These are phyloP conservation scores for Dalbergia cochinchinensis DNA, from an alignment of 306 rosid species.

Conservation along the genomic window DNA sequence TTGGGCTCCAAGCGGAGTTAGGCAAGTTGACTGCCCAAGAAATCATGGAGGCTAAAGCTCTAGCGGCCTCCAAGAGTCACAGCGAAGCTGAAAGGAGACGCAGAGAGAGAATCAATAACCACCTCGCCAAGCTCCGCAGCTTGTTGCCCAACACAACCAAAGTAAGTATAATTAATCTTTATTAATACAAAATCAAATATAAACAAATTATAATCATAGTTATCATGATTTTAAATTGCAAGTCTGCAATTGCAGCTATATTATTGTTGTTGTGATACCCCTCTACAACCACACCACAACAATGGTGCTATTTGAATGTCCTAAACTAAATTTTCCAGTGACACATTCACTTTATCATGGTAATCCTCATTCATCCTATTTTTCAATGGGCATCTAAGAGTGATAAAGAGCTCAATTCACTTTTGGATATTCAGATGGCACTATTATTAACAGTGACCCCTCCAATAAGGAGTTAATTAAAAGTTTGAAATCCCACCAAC, in stretches of 20 bases:
- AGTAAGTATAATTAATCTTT: constrained; percentile 57
- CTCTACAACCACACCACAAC: too few species aligned
- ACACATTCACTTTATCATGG: too few species aligned
- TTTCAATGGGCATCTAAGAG: too few species aligned
- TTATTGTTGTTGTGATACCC: too few species aligned
- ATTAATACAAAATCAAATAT: background rate
- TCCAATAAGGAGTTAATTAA: background rate
- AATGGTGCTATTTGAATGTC: too few species aligned
- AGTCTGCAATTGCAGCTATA: too few species aligned
- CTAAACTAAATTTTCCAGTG: too few species aligned
- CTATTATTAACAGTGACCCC: background rate
- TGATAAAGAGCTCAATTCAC: too few species aligned
- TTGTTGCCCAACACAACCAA: constrained; percentile 89
- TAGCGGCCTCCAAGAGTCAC: constrained; percentile 91
- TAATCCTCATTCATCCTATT: too few species aligned
- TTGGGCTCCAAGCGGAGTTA: constrained; percentile 86
- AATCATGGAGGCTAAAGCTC: constrained; percentile 94
- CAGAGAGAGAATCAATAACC: constrained; percentile 95
- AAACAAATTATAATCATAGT: too few species aligned
- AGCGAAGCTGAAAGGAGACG: constrained; percentile 95
- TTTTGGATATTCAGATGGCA: too few species aligned
- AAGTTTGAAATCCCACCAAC: background rate
- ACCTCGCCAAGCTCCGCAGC: constrained; percentile 89
- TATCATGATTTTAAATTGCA: too few species aligned
- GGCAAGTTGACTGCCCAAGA: constrained; percentile 89